phyloP scores from a whole-genome alignment of 768 basidiomycete species.

The Pleurotus djamor region DNA sequence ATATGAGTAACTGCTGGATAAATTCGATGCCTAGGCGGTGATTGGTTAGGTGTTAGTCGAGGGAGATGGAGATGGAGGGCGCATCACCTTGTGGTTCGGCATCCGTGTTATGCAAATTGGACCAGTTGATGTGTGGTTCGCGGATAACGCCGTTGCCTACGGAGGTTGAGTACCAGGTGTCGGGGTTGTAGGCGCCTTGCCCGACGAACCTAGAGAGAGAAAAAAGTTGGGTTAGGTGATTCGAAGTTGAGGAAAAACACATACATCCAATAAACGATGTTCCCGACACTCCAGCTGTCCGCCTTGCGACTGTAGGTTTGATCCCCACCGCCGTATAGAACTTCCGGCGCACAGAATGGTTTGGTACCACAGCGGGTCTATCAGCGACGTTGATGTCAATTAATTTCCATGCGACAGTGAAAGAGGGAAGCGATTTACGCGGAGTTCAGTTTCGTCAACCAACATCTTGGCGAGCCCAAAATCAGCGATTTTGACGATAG shows the following conservation, averaged over 20 bases:
- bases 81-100: too few species aligned
- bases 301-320: slow-evolving; percentile 85
- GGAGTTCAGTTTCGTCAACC: slow-evolving; percentile 72
- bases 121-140: too few species aligned
- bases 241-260: slow-evolving; percentile 15
- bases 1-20: slow-evolving; percentile 59
- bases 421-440: slow-evolving; percentile 39
- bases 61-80: too few species aligned
- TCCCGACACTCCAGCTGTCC: slow-evolving; percentile 96
- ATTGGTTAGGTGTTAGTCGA: neutral
- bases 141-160: too few species aligned
- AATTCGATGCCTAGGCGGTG: slow-evolving; percentile 50
- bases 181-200: slow-evolving; percentile 48
- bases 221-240: slow-evolving; percentile 37
- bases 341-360: slow-evolving; percentile 90
- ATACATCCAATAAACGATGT: slow-evolving; percentile 91
- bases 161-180: slow-evolving; percentile 36
- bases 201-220: slow-evolving; percentile 81
- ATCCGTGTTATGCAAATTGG: too few species aligned
- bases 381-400: neutral
- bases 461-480: slow-evolving; percentile 94
- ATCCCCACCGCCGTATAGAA: slow-evolving; percentile 62
- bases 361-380: slow-evolving; percentile 97
- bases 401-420: neutral
- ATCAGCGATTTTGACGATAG: slow-evolving; percentile 86